Evolutionary conservation across 768 basidiomycete genomes (phyloP).

Genomic region (Galerina marginata): DNA sequence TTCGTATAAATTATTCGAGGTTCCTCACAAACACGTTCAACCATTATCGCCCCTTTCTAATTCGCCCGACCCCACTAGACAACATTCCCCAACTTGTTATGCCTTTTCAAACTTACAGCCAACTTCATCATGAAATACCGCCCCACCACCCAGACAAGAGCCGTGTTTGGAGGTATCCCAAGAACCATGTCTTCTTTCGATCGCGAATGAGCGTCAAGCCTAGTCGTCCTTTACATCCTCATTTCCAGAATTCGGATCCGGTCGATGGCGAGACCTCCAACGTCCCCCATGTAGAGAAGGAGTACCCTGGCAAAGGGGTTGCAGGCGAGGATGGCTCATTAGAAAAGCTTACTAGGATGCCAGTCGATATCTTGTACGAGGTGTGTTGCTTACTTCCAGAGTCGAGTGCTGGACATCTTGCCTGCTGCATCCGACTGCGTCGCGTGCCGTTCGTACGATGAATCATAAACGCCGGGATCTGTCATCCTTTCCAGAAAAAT

Average conservation of each 20-base stretch:
- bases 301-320: not conserved
- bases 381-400: constrained; percentile 3
- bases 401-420: not conserved
- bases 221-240: not conserved
- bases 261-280: not conserved
- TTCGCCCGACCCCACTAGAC: too few species aligned
- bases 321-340: constrained; percentile 19
- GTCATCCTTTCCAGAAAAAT: too few species aligned
- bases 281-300: not conserved
- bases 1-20: too few species aligned
- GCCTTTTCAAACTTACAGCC: not conserved
- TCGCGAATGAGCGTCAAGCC: not conserved
- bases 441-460: too few species aligned
- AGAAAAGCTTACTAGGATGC: constrained; percentile 24
- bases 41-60: too few species aligned
- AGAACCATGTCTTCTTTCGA: constrained; percentile 1
- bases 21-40: too few species aligned
- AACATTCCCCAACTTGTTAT: too few species aligned
- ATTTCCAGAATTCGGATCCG: not conserved
- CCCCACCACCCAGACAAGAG: not conserved
- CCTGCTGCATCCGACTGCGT: too few species aligned
- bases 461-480: too few species aligned
- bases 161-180: constrained; percentile 6
- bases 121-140: not conserved
- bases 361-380: constrained; percentile 37